Evolutionary conservation across 768 basidiomycete species (phyloP).

Genomic region (Lanmaoa rubissima): DNA sequence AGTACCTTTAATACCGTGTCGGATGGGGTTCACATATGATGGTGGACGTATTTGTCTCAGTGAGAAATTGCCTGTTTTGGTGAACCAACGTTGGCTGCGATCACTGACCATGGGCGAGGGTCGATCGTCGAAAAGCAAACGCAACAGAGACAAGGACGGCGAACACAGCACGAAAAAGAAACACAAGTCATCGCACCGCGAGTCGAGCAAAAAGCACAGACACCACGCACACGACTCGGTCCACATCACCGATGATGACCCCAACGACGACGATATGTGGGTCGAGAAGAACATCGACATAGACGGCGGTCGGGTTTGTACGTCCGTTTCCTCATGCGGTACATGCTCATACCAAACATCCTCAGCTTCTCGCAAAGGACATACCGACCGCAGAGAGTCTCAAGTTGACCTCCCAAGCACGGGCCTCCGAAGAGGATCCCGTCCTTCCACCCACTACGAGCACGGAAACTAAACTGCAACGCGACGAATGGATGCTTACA

Average conservation of each 20-base stretch:
- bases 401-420: slow-evolving; percentile 61
- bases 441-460: slow-evolving; percentile 44
- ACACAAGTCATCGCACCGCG: slow-evolving; percentile 43
- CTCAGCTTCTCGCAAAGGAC: slow-evolving; percentile 61
- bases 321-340: not conserved
- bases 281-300: slow-evolving; percentile 83
- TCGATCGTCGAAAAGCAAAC: slow-evolving; percentile 27
- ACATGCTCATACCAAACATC: slow-evolving; percentile 5
- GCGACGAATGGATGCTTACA: slow-evolving; percentile 92
- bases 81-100: not conserved
- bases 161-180: slow-evolving; percentile 56
- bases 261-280: slow-evolving; percentile 76
- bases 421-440: slow-evolving; percentile 42
- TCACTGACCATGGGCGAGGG: slow-evolving; percentile 23
- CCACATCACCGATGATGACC: slow-evolving; percentile 66
- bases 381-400: slow-evolving; percentile 78
- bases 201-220: slow-evolving; percentile 37
- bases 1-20: not conserved
- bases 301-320: slow-evolving; percentile 69
- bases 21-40: not conserved
- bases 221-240: slow-evolving; percentile 35
- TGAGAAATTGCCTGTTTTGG: slow-evolving; percentile 1
- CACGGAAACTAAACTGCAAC: slow-evolving; percentile 52
- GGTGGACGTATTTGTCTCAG: not conserved
- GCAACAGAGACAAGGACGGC: slow-evolving; percentile 37